phyloP scores from a whole-genome alignment of 805 yeast genomes.

The Starmerella geochares region DNA sequence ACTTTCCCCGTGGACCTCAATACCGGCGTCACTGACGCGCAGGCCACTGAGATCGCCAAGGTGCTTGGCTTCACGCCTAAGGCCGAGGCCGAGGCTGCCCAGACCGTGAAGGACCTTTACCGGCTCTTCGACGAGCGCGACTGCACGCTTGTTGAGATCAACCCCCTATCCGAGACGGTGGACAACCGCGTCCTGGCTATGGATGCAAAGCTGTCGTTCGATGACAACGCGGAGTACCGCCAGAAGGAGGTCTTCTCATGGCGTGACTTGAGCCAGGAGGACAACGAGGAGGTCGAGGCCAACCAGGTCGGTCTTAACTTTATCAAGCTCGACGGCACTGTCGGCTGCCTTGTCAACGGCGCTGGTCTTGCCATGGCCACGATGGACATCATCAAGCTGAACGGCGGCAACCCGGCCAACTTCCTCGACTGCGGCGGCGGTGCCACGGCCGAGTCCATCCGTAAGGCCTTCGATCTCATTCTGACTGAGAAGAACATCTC shows the following conservation, averaged over 20 bases:
- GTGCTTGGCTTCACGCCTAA: slow-evolving; percentile 69
- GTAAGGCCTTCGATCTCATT: slow-evolving; percentile 89
- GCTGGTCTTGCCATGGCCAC: slow-evolving; percentile 99
- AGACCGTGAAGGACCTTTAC: slow-evolving; percentile 75
- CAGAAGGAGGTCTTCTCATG: slow-evolving; percentile 89
- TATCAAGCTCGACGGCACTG: slow-evolving; percentile 95
- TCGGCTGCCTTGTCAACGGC: slow-evolving; percentile 98
- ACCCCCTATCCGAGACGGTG: slow-evolving; percentile 89
- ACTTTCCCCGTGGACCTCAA: slow-evolving; percentile 70
- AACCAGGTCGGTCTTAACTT: slow-evolving; percentile 83
- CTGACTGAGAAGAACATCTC: slow-evolving; percentile 79
- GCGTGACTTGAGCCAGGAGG: slow-evolving; percentile 98
- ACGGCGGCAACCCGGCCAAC: slow-evolving; percentile 98
- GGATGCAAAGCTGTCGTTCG: slow-evolving; percentile 99
- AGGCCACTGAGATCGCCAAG: slow-evolving; percentile 67
- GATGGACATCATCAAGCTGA: slow-evolving; percentile 95
- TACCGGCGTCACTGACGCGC: slow-evolving; percentile 65
- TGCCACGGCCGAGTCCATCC: slow-evolving; percentile 97
- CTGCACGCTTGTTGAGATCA: slow-evolving; percentile 96
- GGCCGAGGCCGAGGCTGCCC: slow-evolving; percentile 79
- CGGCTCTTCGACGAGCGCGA: slow-evolving; percentile 82
- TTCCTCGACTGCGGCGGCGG: slow-evolving; percentile 99
- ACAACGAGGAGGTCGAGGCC: slow-evolving; percentile 92
- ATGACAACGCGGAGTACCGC: slow-evolving; percentile 91
- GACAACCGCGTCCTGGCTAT: slow-evolving; percentile 88